phyloP scores from a whole-genome alignment of 2,329 filamentous ascomycete genomes.

The Beauveria sp. region DNA sequence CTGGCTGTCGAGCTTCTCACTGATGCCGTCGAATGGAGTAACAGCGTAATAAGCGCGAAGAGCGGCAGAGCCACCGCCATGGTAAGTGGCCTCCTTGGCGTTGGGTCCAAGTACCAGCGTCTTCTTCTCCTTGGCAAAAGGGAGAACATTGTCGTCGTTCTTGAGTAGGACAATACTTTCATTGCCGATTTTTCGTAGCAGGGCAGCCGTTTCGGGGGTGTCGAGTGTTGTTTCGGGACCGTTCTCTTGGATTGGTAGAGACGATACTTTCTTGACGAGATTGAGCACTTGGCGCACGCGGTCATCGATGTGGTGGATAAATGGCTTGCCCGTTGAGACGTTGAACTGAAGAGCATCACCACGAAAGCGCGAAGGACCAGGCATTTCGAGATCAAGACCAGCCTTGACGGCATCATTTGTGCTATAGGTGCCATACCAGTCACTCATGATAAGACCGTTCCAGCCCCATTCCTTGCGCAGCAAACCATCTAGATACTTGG shows the following conservation, averaged over 20 bases:
- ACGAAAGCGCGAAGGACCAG: constrained; percentile 44
- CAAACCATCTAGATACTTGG: constrained; percentile 41
- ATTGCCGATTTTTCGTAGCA: constrained; percentile 58
- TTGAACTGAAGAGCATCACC: constrained; percentile 45
- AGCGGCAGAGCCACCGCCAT: constrained; percentile 60
- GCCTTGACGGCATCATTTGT: constrained; percentile 42
- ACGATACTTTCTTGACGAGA: constrained; percentile 50
- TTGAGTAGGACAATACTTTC: constrained; percentile 68
- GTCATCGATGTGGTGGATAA: constrained; percentile 46
- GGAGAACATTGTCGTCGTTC: constrained; percentile 58
- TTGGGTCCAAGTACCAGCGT: constrained; percentile 52
- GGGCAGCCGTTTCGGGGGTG: constrained; percentile 52
- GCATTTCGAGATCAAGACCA: constrained; percentile 54
- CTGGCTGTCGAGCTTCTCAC: constrained; percentile 36
- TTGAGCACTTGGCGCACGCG: constrained; percentile 50
- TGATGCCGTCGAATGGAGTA: constrained; percentile 65
- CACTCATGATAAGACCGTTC: constrained; percentile 50
- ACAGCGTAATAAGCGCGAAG: constrained; percentile 57
- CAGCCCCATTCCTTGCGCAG: constrained; percentile 51
- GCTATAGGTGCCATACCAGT: constrained; percentile 52
- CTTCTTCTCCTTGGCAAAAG: constrained; percentile 54
- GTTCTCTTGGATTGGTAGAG: constrained; percentile 45
- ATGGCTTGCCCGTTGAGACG: constrained; percentile 49
- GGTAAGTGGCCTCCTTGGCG: constrained; percentile 47
- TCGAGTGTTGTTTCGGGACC: constrained; percentile 47